Evolutionary conservation across 2,329 filamentous ascomycete genomes (phyloP).

Genomic region (Aquanectria penicillioides): DNA sequence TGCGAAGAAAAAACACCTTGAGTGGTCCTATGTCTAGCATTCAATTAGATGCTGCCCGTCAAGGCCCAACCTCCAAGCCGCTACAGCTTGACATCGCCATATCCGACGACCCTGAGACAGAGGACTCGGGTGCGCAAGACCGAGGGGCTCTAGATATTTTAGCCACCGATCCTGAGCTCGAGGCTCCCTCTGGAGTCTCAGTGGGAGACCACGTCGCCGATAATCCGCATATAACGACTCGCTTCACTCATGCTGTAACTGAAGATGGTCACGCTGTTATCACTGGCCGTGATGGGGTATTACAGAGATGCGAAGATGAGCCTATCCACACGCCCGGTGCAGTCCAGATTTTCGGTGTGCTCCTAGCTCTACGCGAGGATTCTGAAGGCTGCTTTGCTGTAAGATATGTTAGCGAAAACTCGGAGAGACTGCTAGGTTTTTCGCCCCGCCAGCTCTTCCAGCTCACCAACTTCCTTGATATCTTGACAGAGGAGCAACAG

Average conservation of each 20-base stretch:
- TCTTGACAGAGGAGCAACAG: constrained; percentile 83
- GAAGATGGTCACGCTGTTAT: constrained; percentile 85
- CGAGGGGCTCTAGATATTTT: background rate
- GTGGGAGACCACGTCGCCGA: constrained; percentile 30
- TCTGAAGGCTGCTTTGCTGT: constrained; percentile 74
- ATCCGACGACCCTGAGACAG: constrained; percentile 47
- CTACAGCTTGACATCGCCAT: constrained; percentile 46
- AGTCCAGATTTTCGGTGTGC: constrained; percentile 80
- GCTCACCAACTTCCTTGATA: constrained; percentile 81
- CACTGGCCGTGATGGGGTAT: constrained; percentile 76
- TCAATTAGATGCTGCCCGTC: constrained; percentile 55
- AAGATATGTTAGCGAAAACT: constrained; percentile 84
- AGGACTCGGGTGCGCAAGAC: constrained; percentile 37
- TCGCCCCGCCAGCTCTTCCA: constrained; percentile 80
- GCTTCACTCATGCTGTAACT: constrained; percentile 82
- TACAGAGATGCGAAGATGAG: constrained; percentile 89
- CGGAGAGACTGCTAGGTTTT: constrained; percentile 78
- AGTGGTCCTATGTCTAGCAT: constrained; percentile 56
- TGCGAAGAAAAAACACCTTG: constrained; percentile 47
- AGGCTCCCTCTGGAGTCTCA: constrained; percentile 31
- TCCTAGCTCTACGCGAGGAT: constrained; percentile 80
- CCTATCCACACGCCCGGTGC: constrained; percentile 89
- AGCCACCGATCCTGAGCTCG: constrained; percentile 9
- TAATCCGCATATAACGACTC: constrained; percentile 70
- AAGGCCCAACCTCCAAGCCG: constrained; percentile 46